A percentile compares a stretch with the other conserved stretches of the same genome.
These are phyloP conservation scores for Antarctomyces pellizariae DNA, from an alignment of 495 filamentous ascomycete genomes.

Conservation along the genomic window DNA sequence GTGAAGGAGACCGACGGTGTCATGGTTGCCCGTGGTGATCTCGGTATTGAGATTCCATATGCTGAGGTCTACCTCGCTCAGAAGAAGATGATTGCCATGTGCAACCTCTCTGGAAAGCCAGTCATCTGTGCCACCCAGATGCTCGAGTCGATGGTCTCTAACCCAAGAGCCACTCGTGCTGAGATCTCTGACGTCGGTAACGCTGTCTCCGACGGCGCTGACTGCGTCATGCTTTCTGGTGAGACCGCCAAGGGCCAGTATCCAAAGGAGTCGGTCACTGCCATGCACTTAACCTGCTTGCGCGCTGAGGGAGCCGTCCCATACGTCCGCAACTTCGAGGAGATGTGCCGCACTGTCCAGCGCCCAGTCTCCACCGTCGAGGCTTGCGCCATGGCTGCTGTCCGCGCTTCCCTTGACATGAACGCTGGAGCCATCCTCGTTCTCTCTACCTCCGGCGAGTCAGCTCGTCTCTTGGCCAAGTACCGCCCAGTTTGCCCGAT, in stretches of 20 bases:
- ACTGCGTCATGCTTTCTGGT: slow-evolving; percentile 98
- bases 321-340: slow-evolving; percentile 90
- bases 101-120: slow-evolving; percentile 97
- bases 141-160: slow-evolving; percentile 99
- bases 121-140: slow-evolving; percentile 76
- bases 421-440: slow-evolving; percentile 90
- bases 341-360: slow-evolving; percentile 59
- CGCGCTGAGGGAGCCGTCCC: slow-evolving; percentile 90
- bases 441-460: slow-evolving; percentile 73
- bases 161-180: slow-evolving; percentile 88
- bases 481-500: slow-evolving; percentile 97
- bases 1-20: slow-evolving; percentile 91
- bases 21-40: slow-evolving; percentile 97
- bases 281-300: slow-evolving; percentile 96
- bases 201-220: slow-evolving; percentile 87
- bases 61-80: slow-evolving; percentile 97
- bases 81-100: slow-evolving; percentile 99
- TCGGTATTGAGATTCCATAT: slow-evolving; percentile 95
- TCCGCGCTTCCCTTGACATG: slow-evolving; percentile 80
- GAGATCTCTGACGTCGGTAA: slow-evolving; percentile 98
- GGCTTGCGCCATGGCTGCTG: slow-evolving; percentile 87
- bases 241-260: slow-evolving; percentile 97
- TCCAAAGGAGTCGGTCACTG: slow-evolving; percentile 71
- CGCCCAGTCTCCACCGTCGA: slow-evolving; percentile 70
- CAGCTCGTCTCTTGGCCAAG: slow-evolving; percentile 86